These are phyloP conservation scores for Zygosaccharomyces gambellarensis DNA, from an alignment of 805 yeast genomes.

Conservation along the genomic window DNA sequence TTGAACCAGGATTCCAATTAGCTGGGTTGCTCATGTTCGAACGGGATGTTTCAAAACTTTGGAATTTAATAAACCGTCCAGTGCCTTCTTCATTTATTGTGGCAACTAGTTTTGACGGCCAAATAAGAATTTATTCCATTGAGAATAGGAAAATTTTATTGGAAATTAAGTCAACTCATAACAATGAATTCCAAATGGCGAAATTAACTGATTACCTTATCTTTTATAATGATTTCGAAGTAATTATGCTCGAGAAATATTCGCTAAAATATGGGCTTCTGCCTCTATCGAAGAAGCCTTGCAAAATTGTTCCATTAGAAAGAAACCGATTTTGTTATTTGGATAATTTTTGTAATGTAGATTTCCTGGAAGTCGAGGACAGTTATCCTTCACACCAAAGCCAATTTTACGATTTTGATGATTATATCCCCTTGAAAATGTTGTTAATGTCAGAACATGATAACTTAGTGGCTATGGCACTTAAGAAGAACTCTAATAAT, in stretches of 20 bases:
- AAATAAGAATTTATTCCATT: conserved; percentile 1
- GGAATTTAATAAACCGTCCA: neutral
- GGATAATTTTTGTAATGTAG: neutral
- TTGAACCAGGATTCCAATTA: conserved; percentile 4
- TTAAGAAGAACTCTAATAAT: neutral
- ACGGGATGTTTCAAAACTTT: neutral
- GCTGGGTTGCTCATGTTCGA: conserved; percentile 4
- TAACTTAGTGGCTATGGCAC: neutral
- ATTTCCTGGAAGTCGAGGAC: neutral
- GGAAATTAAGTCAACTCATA: conserved; percentile 4
- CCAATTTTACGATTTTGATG: conserved; percentile 3
- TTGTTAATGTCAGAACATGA: neutral
- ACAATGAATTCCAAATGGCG: neutral
- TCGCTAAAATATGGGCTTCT: conserved; percentile 2
- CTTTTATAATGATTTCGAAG: conserved; percentile 7
- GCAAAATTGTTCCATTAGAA: neutral
- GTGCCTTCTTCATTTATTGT: neutral
- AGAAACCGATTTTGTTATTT: neutral
- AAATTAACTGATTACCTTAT: conserved; percentile 4
- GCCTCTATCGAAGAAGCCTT: conserved; percentile 4
- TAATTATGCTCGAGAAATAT: conserved; percentile 2
- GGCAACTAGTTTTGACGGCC: conserved; percentile 10
- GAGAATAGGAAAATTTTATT: neutral
- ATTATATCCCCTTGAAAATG: conserved; percentile 6
- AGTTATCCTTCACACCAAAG: neutral